Evolutionary conservation across 306 rosid genomes (phyloP).

Genomic region (Ceratonia siliqua): DNA sequence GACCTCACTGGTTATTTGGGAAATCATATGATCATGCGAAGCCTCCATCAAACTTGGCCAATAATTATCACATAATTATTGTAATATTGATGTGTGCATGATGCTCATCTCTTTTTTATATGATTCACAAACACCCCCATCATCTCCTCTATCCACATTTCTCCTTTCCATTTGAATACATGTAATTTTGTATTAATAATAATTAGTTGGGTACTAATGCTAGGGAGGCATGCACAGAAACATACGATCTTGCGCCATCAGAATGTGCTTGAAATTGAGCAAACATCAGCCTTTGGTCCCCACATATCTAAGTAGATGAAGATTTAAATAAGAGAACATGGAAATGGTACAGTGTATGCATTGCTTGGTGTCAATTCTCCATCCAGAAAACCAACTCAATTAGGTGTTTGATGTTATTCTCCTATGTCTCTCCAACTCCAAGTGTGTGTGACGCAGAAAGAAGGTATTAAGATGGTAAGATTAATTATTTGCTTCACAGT

Average conservation of each 20-base stretch:
- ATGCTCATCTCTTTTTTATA: constrained; percentile 1
- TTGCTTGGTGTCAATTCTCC: constrained; percentile 34
- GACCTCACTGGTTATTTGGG: constrained; percentile 8
- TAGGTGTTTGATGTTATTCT: constrained; percentile 40
- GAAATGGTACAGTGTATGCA: constrained; percentile 23
- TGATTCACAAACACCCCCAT: constrained; percentile 27
- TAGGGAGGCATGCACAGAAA: constrained; percentile 31
- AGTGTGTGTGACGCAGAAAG: constrained; percentile 22
- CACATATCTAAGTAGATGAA: constrained; percentile 36
- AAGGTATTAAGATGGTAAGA: constrained; percentile 25
- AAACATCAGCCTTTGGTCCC: constrained; percentile 40
- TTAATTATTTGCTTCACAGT: constrained; percentile 12
- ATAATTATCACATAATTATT: constrained; percentile 8
- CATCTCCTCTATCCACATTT: not conserved
- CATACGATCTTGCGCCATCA: constrained; percentile 24
- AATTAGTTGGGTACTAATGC: not conserved
- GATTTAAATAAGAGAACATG: constrained; percentile 36
- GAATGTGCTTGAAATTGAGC: constrained; percentile 42
- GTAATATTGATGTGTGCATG: constrained; percentile 22
- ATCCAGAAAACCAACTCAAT: constrained; percentile 21
- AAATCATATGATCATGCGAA: constrained; percentile 14
- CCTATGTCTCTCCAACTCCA: not conserved
- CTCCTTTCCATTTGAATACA: constrained; percentile 2
- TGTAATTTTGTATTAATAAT: not conserved
- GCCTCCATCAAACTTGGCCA: constrained; percentile 25